These are phyloP conservation scores for Fusarium goolgardi DNA, from an alignment of 2,329 filamentous ascomycete species.

Conservation along the genomic window DNA sequence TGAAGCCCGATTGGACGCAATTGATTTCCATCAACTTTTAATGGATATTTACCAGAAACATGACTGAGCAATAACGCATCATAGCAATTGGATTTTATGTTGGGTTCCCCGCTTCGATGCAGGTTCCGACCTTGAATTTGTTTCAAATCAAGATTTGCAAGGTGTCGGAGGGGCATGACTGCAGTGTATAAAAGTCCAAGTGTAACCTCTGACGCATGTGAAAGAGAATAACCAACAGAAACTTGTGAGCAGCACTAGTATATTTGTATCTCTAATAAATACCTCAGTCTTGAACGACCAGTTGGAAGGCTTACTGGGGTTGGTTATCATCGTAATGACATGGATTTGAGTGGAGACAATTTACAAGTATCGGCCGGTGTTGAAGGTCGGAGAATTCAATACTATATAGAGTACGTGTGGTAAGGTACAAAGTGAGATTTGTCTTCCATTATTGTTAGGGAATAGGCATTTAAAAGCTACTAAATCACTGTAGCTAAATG, in stretches of 20 bases:
- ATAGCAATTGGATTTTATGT: not conserved
- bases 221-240: not conserved
- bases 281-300: not conserved
- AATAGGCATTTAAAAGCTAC: not conserved
- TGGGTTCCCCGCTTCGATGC: not conserved
- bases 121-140: not conserved
- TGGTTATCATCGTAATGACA: not conserved
- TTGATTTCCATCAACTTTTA: no score
- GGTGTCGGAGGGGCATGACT: not conserved
- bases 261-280: not conserved
- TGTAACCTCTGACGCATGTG: not conserved
- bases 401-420: not conserved
- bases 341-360: conserved; percentile 1
- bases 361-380: not conserved
- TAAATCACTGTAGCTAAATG: not conserved
- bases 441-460: not conserved
- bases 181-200: not conserved
- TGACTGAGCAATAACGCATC: not conserved
- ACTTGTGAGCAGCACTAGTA: not conserved
- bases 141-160: not conserved
- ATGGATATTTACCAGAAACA: not conserved
- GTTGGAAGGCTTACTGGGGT: not conserved
- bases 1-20: conserved; percentile 11
- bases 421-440: not conserved
- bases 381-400: conserved; percentile 15